These are phyloP conservation scores for Tirmania nivea DNA, from an alignment of 495 filamentous ascomycete species.

Conservation along the genomic window DNA sequence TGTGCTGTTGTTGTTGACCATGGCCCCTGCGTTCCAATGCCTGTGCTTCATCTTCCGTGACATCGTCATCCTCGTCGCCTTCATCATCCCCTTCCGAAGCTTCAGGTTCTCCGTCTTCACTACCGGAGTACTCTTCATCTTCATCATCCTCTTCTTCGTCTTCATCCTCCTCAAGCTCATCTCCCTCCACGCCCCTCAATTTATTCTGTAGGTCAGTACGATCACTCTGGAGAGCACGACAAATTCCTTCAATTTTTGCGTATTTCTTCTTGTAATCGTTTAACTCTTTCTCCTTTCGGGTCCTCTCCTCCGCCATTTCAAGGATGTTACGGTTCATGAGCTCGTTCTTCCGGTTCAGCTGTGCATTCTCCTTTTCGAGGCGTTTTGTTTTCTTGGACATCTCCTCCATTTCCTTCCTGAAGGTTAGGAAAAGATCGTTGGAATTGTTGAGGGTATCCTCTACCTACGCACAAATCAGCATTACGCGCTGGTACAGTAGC, in stretches of 20 bases:
- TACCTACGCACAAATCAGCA: conserved; percentile 36
- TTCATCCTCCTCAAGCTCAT: conserved; percentile 28
- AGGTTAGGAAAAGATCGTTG: conserved; percentile 94
- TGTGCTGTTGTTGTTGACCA: neutral
- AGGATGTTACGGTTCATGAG: conserved; percentile 85
- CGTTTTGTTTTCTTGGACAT: conserved; percentile 99
- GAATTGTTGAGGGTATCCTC: conserved; percentile 98
- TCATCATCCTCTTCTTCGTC: conserved; percentile 30
- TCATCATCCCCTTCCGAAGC: conserved; percentile 61
- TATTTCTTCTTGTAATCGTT: conserved; percentile 71
- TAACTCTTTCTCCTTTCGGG: conserved; percentile 55
- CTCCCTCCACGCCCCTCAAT: conserved; percentile 5
- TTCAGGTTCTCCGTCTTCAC: conserved; percentile 44
- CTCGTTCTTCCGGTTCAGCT: conserved; percentile 77
- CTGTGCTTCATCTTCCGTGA: conserved; percentile 24
- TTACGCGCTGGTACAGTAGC: conserved; percentile 1
- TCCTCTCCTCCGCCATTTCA: conserved; percentile 93
- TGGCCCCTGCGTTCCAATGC: neutral
- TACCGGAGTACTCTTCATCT: conserved; percentile 50
- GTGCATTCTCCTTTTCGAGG: conserved; percentile 87
- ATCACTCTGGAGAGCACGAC: conserved; percentile 17
- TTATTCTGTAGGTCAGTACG: conserved; percentile 14
- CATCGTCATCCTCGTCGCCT: conserved; percentile 35
- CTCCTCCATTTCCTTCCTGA: conserved; percentile 98
- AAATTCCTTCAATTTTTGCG: conserved; percentile 70